phyloP scores from a whole-genome alignment of 2,329 filamentous ascomycete species.

The Cercospora zeae-maydis region DNA sequence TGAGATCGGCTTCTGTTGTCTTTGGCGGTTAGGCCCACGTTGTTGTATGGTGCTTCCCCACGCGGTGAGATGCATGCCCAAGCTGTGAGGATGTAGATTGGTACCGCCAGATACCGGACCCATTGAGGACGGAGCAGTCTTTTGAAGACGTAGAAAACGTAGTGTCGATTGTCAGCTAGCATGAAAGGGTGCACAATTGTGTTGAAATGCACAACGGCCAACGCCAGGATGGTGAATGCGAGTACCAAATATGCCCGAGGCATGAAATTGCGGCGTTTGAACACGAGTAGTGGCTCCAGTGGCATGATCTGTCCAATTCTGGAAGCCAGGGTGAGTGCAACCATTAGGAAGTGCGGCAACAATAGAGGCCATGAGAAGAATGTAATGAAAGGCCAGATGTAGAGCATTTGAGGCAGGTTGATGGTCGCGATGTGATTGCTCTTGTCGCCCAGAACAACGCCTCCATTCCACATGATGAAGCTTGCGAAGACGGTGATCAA shows the following conservation, averaged over 20 bases:
- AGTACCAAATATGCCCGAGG: constrained; percentile 41
- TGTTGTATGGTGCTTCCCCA: constrained; percentile 39
- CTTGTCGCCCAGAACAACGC: constrained; percentile 93
- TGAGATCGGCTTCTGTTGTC: neutral
- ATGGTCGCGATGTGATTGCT: constrained; percentile 87
- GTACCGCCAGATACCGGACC: constrained; percentile 52
- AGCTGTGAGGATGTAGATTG: constrained; percentile 66
- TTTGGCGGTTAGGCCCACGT: neutral
- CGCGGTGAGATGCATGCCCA: constrained; percentile 63
- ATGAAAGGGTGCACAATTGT: constrained; percentile 95
- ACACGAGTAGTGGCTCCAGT: constrained; percentile 35
- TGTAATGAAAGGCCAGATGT: constrained; percentile 83
- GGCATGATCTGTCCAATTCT: constrained; percentile 25
- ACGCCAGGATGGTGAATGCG: constrained; percentile 42
- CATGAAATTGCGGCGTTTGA: constrained; percentile 32
- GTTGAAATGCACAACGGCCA: constrained; percentile 66
- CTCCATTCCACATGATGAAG: constrained; percentile 83
- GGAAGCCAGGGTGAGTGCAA: constrained; percentile 29
- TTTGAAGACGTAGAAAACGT: constrained; percentile 94
- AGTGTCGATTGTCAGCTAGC: constrained; percentile 92
- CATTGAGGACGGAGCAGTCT: constrained; percentile 58
- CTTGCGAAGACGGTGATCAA: constrained; percentile 64
- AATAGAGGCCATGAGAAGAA: constrained; percentile 87
- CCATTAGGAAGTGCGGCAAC: constrained; percentile 50
- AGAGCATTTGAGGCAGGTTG: constrained; percentile 88